Percentiles rank a stretch among this genome's conserved stretches.
Conservation (phyloP, 2,329 filamentous ascomycete genomes). For the Sporothrix mexicana region DNA sequence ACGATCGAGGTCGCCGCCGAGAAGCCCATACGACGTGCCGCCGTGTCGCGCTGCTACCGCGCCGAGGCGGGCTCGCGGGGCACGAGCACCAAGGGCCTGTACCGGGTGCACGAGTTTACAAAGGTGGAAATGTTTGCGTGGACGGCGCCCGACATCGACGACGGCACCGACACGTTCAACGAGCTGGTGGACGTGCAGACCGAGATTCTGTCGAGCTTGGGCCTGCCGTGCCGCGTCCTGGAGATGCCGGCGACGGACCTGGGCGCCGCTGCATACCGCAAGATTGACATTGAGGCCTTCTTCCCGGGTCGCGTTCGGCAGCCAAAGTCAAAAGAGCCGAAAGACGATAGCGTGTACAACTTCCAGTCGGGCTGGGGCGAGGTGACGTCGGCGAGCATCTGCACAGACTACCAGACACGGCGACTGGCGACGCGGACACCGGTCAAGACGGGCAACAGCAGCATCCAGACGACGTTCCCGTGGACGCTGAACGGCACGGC, state of each 20-base stretch:
- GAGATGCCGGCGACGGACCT: slow-evolving; percentile 92
- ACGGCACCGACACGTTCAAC: slow-evolving; percentile 68
- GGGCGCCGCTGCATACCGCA: slow-evolving; percentile 83
- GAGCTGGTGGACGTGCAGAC: slow-evolving; percentile 89
- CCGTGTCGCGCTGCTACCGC: slow-evolving; percentile 89
- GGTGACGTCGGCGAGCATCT: slow-evolving; percentile 87
- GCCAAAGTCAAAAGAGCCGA: neutral
- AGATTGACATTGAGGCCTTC: slow-evolving; percentile 91
- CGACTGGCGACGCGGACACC: slow-evolving; percentile 82
- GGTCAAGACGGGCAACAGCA: slow-evolving; percentile 58
- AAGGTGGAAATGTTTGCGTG: slow-evolving; percentile 98
- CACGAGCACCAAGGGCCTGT: slow-evolving; percentile 89
- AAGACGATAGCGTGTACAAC: slow-evolving; percentile 41
- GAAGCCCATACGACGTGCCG: slow-evolving; percentile 79
- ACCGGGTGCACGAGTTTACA: slow-evolving; percentile 97
- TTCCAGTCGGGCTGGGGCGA: slow-evolving; percentile 82
- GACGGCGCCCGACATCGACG: slow-evolving; percentile 65
- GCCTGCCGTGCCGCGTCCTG: slow-evolving; percentile 83
- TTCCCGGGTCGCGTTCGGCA: slow-evolving; percentile 76
- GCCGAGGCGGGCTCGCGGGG: slow-evolving; percentile 92
- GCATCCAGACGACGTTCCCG: slow-evolving; percentile 71
- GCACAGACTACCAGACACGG: slow-evolving; percentile 91
- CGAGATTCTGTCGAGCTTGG: slow-evolving; percentile 77
- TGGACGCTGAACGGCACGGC: slow-evolving; percentile 95
- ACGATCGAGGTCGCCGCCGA: slow-evolving; percentile 71